phyloP scores from a whole-genome alignment of 129 eudicot species.

The Sambucus nigra region DNA sequence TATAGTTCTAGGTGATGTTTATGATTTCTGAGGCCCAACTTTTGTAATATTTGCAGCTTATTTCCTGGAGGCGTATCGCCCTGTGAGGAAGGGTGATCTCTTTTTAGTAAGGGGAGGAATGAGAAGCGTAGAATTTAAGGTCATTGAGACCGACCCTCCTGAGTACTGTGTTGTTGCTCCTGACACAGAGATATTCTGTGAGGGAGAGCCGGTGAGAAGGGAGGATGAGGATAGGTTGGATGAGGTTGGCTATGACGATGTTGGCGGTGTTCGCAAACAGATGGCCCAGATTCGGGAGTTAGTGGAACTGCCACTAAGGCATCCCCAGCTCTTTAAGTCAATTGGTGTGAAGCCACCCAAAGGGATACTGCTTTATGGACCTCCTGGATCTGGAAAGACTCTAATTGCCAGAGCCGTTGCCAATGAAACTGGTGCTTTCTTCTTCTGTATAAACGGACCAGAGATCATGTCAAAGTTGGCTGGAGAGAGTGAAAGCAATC shows the following conservation, averaged over 20 bases:
- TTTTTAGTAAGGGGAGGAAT: slow-evolving; percentile 69
- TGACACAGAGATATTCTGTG: slow-evolving; percentile 62
- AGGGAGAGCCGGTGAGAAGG: slow-evolving; percentile 62
- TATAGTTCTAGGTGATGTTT: no score
- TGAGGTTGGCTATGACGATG: slow-evolving; percentile 68
- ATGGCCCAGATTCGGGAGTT: slow-evolving; percentile 89
- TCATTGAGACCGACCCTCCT: slow-evolving; percentile 78
- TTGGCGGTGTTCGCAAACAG: slow-evolving; percentile 72
- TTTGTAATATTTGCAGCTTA: slow-evolving; percentile 35
- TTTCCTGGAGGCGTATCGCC: slow-evolving; percentile 59
- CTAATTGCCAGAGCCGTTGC: slow-evolving; percentile 67
- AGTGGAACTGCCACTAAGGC: slow-evolving; percentile 80
- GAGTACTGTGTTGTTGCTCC: slow-evolving; percentile 95
- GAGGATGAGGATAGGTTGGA: slow-evolving; percentile 63
- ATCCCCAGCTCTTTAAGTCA: slow-evolving; percentile 78
- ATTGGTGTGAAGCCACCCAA: slow-evolving; percentile 72
- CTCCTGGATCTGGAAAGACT: slow-evolving; percentile 74
- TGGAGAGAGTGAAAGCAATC: slow-evolving; percentile 72
- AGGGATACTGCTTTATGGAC: slow-evolving; percentile 72
- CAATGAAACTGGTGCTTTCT: slow-evolving; percentile 68
- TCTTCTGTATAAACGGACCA: slow-evolving; percentile 72
- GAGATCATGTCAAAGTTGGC: slow-evolving; percentile 90
- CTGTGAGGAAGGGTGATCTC: slow-evolving; percentile 61
- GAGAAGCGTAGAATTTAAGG: slow-evolving; percentile 71
- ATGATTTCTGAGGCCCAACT: background rate